Percentiles rank a stretch among this genome's conserved stretches.
Conservation (phyloP, 2,329 filamentous ascomycete genomes). For the Teratosphaeria pseudoeucalypti region DNA sequence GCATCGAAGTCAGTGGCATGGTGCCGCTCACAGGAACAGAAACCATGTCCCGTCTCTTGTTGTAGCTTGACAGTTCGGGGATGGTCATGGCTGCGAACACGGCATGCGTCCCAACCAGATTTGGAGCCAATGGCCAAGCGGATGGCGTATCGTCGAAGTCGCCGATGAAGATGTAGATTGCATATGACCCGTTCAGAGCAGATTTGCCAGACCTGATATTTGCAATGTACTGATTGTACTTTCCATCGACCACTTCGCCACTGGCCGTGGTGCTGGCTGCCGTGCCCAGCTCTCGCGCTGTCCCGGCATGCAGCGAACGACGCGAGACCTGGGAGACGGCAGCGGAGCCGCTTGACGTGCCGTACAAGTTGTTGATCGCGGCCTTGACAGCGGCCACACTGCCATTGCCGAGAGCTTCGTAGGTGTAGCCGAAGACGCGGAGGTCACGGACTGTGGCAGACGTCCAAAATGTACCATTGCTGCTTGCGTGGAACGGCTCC, state of each 20-base stretch:
- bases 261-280: slow-evolving; percentile 19
- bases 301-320: not conserved
- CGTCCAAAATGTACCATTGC: slow-evolving; percentile 56
- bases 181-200: slow-evolving; percentile 51
- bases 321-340: slow-evolving; percentile 2
- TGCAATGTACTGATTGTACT: slow-evolving; percentile 56
- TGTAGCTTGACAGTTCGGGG: slow-evolving; percentile 4
- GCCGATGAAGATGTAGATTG: slow-evolving; percentile 60
- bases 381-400: slow-evolving; percentile 35
- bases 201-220: slow-evolving; percentile 55
- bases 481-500: slow-evolving; percentile 53
- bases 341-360: slow-evolving; percentile 27
- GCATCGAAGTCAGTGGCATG: slow-evolving; percentile 35
- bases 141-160: slow-evolving; percentile 34
- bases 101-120: slow-evolving; percentile 52
- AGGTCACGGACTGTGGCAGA: slow-evolving; percentile 52
- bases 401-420: slow-evolving; percentile 46
- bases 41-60: not conserved
- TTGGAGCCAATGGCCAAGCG: slow-evolving; percentile 44
- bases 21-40: slow-evolving; percentile 27
- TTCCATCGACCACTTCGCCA: slow-evolving; percentile 26
- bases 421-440: slow-evolving; percentile 60
- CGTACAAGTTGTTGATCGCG: slow-evolving; percentile 53
- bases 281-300: not conserved
- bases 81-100: slow-evolving; percentile 28